phyloP scores from a whole-genome alignment of 768 basidiomycete genomes.

The Mycena albidolilacea region DNA sequence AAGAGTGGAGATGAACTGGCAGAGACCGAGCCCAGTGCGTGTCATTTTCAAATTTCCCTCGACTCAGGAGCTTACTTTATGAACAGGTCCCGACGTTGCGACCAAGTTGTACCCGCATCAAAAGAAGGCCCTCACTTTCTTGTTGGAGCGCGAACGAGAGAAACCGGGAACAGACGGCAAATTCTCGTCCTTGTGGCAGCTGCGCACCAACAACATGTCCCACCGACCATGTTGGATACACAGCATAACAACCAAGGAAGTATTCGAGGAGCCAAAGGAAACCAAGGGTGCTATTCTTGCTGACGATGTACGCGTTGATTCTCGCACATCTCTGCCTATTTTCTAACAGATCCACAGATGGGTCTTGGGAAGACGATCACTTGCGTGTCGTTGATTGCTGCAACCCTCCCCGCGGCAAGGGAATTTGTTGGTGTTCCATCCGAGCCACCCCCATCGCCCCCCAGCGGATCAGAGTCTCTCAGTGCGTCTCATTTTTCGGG shows the following conservation, averaged over 20 bases:
- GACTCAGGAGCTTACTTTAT: constrained; percentile 32
- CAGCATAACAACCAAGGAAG: constrained; percentile 86
- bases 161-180: constrained; percentile 68
- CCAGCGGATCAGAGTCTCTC: constrained; percentile 46
- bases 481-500: constrained; percentile 78
- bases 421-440: constrained; percentile 75
- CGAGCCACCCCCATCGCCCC: constrained; percentile 58
- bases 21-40: constrained; percentile 89
- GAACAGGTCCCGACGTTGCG: constrained; percentile 76
- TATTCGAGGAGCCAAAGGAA: constrained; percentile 75
- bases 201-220: constrained; percentile 63
- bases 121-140: constrained; percentile 96
- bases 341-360: constrained; percentile 72
- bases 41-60: constrained; percentile 32
- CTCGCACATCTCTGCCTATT: constrained; percentile 24
- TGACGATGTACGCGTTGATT: constrained; percentile 84
- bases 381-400: constrained; percentile 93
- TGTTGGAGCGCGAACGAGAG: constrained; percentile 90
- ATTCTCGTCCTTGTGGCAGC: constrained; percentile 82
- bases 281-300: constrained; percentile 93
- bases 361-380: constrained; percentile 98
- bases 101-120: constrained; percentile 97
- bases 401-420: constrained; percentile 81
- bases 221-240: constrained; percentile 77
- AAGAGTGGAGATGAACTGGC: constrained; percentile 88